phyloP scores from a whole-genome alignment of 345 rosid species.

The Hypericum androsaemum region DNA sequence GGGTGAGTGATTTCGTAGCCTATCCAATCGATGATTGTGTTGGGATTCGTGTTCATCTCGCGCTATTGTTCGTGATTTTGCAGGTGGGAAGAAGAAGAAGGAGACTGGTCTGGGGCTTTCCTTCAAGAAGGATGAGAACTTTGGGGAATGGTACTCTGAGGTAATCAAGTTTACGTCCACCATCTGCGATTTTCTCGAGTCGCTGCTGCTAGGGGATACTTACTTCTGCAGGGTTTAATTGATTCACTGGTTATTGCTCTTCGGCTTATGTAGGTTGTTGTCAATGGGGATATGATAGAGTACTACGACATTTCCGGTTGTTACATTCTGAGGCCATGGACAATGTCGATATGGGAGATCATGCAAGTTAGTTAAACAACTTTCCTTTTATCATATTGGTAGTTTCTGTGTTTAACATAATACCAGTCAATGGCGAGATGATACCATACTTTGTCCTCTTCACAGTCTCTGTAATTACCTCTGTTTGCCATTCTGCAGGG shows the following conservation, averaged over 20 bases:
- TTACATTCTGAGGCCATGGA: slow-evolving; percentile 94
- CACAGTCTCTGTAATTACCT: too few species aligned
- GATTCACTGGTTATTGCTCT: background rate
- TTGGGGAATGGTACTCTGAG: slow-evolving; percentile 97
- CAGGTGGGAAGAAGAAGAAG: slow-evolving; percentile 73
- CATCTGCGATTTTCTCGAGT: too few species aligned
- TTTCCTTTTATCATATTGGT: background rate
- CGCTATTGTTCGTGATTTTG: background rate
- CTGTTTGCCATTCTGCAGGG: slow-evolving; percentile 31
- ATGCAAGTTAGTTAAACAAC: slow-evolving; percentile 57
- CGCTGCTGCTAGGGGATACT: background rate
- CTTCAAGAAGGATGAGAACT: slow-evolving; percentile 70
- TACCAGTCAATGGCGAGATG: too few species aligned
- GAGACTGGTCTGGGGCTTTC: slow-evolving; percentile 89
- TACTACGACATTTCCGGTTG: slow-evolving; percentile 96
- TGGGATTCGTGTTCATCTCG: too few species aligned
- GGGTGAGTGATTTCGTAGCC: too few species aligned
- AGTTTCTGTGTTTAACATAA: too few species aligned
- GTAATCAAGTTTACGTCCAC: slow-evolving; percentile 29
- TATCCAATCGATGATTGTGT: too few species aligned
- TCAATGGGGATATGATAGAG: slow-evolving; percentile 83
- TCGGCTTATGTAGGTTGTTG: slow-evolving; percentile 55
- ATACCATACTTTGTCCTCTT: too few species aligned
- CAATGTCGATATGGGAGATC: slow-evolving; percentile 90
- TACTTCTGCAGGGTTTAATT: background rate